phyloP scores from a whole-genome alignment of 345 rosid species.

The Passiflora organensis region DNA sequence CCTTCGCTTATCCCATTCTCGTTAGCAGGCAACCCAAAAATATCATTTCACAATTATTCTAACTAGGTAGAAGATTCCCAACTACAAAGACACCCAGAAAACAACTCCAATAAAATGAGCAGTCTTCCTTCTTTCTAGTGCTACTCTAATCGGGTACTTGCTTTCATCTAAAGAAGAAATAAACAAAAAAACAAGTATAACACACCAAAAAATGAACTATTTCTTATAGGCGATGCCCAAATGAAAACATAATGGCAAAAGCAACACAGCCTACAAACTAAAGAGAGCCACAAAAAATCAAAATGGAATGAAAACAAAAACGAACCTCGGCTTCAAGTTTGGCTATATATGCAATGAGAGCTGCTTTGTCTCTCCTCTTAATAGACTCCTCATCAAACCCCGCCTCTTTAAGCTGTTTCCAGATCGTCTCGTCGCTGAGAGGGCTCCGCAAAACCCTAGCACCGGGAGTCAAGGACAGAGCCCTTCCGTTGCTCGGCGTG shows the following conservation, averaged over 20 bases:
- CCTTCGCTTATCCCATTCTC: neutral
- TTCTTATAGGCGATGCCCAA: too few relatives aligned
- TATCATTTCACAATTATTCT: too few relatives aligned
- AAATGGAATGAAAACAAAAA: neutral
- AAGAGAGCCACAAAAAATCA: neutral
- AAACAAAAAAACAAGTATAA: too few relatives aligned
- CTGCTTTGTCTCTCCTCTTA: slow-evolving; percentile 78
- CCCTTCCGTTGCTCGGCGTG: slow-evolving; percentile 34
- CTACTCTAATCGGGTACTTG: too few relatives aligned
- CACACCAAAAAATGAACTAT: too few relatives aligned
- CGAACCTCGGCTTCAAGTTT: slow-evolving; percentile 85
- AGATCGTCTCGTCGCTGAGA: slow-evolving; percentile 50
- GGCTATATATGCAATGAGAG: slow-evolving; percentile 79
- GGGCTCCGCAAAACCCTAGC: slow-evolving; percentile 67
- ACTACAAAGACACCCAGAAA: too few relatives aligned
- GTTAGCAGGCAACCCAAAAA: neutral
- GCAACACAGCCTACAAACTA: neutral
- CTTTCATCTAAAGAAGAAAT: too few relatives aligned
- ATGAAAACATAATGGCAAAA: too few relatives aligned
- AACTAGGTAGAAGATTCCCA: too few relatives aligned
- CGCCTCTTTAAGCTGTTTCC: slow-evolving; percentile 82
- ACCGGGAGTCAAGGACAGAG: slow-evolving; percentile 42
- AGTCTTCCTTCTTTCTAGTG: too few relatives aligned
- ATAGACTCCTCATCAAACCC: slow-evolving; percentile 86
- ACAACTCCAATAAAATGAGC: too few relatives aligned